Percentiles rank a stretch among this genome's conserved stretches.
phyloP scores from a whole-genome alignment of 768 basidiomycete species.

The Russula dissimulans region DNA sequence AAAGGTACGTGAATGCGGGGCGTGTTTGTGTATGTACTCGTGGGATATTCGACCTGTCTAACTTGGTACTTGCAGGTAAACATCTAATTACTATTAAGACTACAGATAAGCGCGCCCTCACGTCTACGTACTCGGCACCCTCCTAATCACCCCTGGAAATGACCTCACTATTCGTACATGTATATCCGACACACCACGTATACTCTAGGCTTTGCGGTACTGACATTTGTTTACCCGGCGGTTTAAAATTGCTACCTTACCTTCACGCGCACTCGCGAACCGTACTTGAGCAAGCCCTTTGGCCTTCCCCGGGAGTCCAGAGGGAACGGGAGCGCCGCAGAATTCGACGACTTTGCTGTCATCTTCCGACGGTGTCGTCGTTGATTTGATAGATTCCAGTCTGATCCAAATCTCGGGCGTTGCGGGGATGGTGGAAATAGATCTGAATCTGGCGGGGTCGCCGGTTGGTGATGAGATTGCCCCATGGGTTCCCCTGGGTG shows the following conservation, averaged over 20 bases:
- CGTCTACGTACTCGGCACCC: background rate
- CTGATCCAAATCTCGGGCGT: slow-evolving; percentile 11
- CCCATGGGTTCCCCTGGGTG: background rate
- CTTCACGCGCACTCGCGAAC: slow-evolving; percentile 7
- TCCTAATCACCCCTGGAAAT: background rate
- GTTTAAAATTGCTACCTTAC: background rate
- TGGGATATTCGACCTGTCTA: background rate
- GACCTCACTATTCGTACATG: background rate
- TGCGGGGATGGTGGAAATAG: background rate
- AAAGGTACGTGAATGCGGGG: background rate
- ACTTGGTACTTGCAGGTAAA: background rate
- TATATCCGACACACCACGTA: background rate
- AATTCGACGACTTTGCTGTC: background rate
- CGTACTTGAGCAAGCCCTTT: slow-evolving; percentile 1
- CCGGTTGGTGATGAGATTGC: background rate
- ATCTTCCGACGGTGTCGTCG: background rate
- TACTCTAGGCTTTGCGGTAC: background rate
- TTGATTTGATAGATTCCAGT: slow-evolving; percentile 4
- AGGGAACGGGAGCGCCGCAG: background rate
- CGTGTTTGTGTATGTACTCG: background rate
- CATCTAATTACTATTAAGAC: background rate
- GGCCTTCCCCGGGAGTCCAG: slow-evolving; percentile 5
- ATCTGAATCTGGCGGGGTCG: background rate
- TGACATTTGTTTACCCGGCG: background rate
- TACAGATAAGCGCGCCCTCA: background rate